Percentiles rank a stretch among this genome's conserved stretches.
Conservation (phyloP, 768 basidiomycete species). For the Vishniacozyma victoriae region DNA sequence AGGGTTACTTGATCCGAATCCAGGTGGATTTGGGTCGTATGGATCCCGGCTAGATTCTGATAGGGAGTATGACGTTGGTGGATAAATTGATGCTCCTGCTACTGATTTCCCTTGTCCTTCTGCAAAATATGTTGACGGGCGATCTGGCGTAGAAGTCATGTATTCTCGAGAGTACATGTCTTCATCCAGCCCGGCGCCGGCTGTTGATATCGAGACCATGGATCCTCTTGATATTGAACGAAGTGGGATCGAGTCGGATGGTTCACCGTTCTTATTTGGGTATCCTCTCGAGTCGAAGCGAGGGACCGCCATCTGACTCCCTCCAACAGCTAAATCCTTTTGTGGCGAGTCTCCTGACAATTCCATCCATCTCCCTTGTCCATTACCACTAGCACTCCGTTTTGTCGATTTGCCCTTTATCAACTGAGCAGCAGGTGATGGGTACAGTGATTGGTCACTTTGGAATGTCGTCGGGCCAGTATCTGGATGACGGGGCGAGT, state of each 20-base stretch:
- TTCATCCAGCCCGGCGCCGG: slow-evolving; percentile 31
- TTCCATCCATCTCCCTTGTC: slow-evolving; percentile 13
- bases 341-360: slow-evolving; percentile 3
- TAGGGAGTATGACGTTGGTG: too few species aligned
- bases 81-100: too few species aligned
- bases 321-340: too few species aligned
- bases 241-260: slow-evolving; percentile 1
- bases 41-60: too few species aligned
- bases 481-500: too few species aligned
- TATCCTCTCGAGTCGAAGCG: slow-evolving; percentile 33
- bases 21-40: too few species aligned
- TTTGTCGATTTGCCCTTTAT: slow-evolving; percentile 1
- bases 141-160: too few species aligned
- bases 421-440: slow-evolving; percentile 4
- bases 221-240: background rate
- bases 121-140: too few species aligned
- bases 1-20: too few species aligned
- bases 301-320: too few species aligned
- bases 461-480: too few species aligned
- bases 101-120: too few species aligned
- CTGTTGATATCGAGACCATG: slow-evolving; percentile 30
- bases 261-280: slow-evolving; percentile 12
- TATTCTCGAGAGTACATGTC: slow-evolving; percentile 22
- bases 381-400: background rate
- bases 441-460: slow-evolving; percentile 2